Percentiles rank a stretch among this genome's conserved stretches.
Conservation (phyloP, 164 flowering plant genomes). For the Umbilicus rupestris region DNA sequence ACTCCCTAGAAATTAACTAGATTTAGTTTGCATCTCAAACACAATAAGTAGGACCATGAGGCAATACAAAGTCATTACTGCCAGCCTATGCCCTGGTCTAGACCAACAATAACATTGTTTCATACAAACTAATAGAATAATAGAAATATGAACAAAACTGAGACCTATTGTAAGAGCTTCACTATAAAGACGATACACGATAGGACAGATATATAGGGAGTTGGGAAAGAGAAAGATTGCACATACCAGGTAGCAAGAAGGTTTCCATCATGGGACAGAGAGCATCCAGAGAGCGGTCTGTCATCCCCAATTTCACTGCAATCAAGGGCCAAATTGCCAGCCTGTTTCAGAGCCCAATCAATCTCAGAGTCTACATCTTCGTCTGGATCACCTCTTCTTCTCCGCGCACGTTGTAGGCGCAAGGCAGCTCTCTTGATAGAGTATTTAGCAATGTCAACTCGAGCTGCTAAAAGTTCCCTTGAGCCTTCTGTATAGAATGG, state of each 20-base stretch:
- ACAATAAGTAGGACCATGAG: not conserved
- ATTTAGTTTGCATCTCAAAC: not conserved
- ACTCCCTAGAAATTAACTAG: not conserved
- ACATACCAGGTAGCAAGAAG: slow-evolving; percentile 86
- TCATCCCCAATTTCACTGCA: slow-evolving; percentile 92
- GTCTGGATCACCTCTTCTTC: slow-evolving; percentile 88
- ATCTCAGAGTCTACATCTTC: slow-evolving; percentile 83
- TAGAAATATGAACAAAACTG: not conserved
- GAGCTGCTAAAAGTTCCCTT: slow-evolving; percentile 52
- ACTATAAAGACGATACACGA: not conserved
- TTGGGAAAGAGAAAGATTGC: slow-evolving; percentile 1
- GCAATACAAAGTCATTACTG: not conserved
- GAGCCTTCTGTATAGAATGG: slow-evolving; percentile 93
- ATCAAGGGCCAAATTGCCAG: slow-evolving; percentile 45
- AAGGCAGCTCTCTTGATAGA: slow-evolving; percentile 55
- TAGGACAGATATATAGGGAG: not conserved
- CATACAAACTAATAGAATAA: not conserved
- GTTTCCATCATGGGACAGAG: slow-evolving; percentile 65
- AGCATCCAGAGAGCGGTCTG: slow-evolving; percentile 86
- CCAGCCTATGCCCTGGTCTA: not conserved
- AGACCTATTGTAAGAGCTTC: not conserved
- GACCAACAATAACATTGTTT: not conserved
- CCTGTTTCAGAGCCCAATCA: slow-evolving; percentile 62
- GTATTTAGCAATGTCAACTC: slow-evolving; percentile 58
- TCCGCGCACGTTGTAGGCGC: slow-evolving; percentile 59